Conservation (phyloP, 192 early-diverging fungal genomes). For the Podila minutissima region DNA sequence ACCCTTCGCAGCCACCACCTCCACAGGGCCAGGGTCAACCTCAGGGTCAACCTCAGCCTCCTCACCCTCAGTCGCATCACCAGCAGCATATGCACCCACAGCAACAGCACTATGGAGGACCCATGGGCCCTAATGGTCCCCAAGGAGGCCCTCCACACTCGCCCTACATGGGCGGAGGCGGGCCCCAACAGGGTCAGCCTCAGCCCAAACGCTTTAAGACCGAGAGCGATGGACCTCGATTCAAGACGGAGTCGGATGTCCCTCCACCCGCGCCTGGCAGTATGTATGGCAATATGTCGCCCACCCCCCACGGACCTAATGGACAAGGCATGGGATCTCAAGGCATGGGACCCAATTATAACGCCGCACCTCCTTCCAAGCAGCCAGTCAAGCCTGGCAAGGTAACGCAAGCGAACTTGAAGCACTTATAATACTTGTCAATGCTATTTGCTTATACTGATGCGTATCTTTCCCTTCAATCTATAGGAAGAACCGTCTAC, state of each 20-base stretch:
- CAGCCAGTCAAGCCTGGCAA: constrained; percentile 34
- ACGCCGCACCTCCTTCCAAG: constrained; percentile 21
- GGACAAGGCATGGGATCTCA: constrained; percentile 53
- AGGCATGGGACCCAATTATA: constrained; percentile 54
- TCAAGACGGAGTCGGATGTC: constrained; percentile 50
- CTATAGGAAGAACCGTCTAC: constrained; percentile 5
- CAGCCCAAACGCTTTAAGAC: constrained; percentile 54
- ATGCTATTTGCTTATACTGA: background rate
- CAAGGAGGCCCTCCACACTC: constrained; percentile 49
- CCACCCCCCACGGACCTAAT: constrained; percentile 55
- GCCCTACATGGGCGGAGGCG: constrained; percentile 56
- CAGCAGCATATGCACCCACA: constrained; percentile 54
- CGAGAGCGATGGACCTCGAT: constrained; percentile 33
- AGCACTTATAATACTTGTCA: background rate
- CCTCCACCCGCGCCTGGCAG: constrained; percentile 50
- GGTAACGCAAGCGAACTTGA: constrained; percentile 12
- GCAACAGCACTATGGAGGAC: constrained; percentile 50
- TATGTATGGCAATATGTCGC: constrained; percentile 56
- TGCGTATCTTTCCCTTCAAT: background rate
- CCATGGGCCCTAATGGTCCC: constrained; percentile 41
- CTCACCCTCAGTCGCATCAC: constrained; percentile 21
- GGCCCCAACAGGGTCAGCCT: constrained; percentile 50
- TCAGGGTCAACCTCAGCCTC: constrained; percentile 29
- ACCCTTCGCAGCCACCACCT: constrained; percentile 51
- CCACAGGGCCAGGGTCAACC: constrained; percentile 38